Evolutionary conservation across 305 asterid genomes (phyloP).

Genomic region (Lippia alba): DNA sequence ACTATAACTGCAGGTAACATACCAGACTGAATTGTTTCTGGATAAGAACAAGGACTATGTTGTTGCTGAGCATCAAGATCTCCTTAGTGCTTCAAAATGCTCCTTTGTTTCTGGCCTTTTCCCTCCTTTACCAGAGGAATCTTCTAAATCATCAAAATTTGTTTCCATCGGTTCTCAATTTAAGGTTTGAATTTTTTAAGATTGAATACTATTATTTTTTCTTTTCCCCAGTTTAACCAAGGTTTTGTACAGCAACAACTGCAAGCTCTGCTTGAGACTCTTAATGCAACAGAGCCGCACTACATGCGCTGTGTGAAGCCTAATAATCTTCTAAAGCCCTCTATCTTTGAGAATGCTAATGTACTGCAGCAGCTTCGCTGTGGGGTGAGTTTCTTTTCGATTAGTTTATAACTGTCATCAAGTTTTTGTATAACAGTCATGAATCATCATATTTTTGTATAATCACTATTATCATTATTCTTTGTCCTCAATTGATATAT

Average conservation of each 20-base stretch:
- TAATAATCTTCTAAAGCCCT: constrained; percentile 76
- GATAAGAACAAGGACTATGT: constrained; percentile 86
- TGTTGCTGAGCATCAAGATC: constrained; percentile 79
- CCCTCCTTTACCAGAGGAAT: constrained; percentile 71
- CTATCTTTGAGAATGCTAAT: constrained; percentile 74
- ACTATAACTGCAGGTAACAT: constrained; percentile 65
- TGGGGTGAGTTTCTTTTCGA: constrained; percentile 55
- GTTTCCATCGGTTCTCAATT: constrained; percentile 79
- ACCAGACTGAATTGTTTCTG: constrained; percentile 74
- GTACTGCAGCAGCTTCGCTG: constrained; percentile 81
- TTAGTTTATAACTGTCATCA: constrained; percentile 5
- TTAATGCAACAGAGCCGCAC: constrained; percentile 75
- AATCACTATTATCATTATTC: constrained; percentile 5
- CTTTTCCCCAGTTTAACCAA: constrained; percentile 23
- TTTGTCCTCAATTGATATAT: constrained; percentile 13
- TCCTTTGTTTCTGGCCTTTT: constrained; percentile 67
- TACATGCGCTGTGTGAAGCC: constrained; percentile 83
- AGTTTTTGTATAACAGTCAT: not conserved
- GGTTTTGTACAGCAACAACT: constrained; percentile 60
- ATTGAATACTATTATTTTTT: constrained; percentile 11
- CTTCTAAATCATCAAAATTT: constrained; percentile 72
- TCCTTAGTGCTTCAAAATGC: constrained; percentile 71
- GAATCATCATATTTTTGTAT: no score
- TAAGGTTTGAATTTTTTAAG: constrained; percentile 53
- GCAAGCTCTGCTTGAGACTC: constrained; percentile 80